A percentile compares a stretch with the other conserved stretches of the same genome.
These are phyloP conservation scores for Ceratocystis ficicola DNA, from an alignment of 2,329 filamentous ascomycete species.

Conservation along the genomic window DNA sequence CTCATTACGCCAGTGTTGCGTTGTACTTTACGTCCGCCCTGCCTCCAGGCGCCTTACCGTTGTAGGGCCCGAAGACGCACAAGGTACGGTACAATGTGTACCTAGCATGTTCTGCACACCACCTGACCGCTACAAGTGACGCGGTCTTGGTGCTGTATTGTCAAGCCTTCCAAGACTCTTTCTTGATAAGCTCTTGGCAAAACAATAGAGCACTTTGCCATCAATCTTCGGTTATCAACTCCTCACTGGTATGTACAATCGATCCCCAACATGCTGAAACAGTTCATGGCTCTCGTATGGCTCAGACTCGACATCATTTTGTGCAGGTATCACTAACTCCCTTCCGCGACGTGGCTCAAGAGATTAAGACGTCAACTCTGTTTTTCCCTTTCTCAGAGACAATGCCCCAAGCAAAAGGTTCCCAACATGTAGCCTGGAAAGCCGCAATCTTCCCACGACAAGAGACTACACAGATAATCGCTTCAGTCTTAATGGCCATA, in stretches of 20 bases:
- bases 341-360: too few relatives aligned
- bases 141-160: background rate
- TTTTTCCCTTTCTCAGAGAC: too few relatives aligned
- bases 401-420: too few relatives aligned
- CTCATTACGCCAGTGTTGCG: background rate
- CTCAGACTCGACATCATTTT: background rate
- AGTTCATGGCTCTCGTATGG: background rate
- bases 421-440: too few relatives aligned
- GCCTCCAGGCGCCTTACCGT: too few relatives aligned
- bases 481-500: background rate
- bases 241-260: background rate
- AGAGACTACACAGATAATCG: background rate
- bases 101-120: background rate
- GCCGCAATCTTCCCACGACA: background rate
- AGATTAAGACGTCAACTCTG: too few relatives aligned
- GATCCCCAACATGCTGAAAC: background rate
- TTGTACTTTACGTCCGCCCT: background rate
- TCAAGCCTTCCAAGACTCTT: background rate
- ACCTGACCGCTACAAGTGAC: background rate
- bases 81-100: background rate
- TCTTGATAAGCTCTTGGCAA: background rate
- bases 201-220: too few relatives aligned
- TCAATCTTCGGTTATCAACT: background rate
- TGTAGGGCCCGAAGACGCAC: background rate
- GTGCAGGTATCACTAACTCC: background rate